phyloP scores from a whole-genome alignment of 1,139 yeast genomes.

The Candida frijolesensis region DNA sequence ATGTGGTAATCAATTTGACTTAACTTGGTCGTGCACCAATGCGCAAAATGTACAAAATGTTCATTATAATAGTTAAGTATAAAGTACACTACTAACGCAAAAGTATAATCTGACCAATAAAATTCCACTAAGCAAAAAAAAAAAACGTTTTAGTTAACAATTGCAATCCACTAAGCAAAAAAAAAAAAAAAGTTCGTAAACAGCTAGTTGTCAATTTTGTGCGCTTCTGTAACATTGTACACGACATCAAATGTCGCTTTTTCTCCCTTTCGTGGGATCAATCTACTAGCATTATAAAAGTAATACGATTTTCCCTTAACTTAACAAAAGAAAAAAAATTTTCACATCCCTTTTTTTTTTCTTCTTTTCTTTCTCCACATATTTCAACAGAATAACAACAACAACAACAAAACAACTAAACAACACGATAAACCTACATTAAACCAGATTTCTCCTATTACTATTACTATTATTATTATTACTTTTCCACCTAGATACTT shows the following conservation, averaged over 20 bases:
- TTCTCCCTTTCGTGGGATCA: not conserved
- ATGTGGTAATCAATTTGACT: too few relatives aligned
- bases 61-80: too few relatives aligned
- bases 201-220: too few relatives aligned
- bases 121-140: too few relatives aligned
- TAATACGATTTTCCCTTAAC: not conserved
- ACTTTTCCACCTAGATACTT: constrained; percentile 17
- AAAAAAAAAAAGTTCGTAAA: too few relatives aligned
- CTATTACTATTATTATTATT: constrained; percentile 8
- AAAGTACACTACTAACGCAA: too few relatives aligned
- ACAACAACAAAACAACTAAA: constrained; percentile 17
- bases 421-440: constrained; percentile 2
- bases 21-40: too few relatives aligned
- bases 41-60: too few relatives aligned
- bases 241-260: not conserved
- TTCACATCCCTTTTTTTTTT: constrained; percentile 7
- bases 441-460: constrained; percentile 9
- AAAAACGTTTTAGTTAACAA: too few relatives aligned
- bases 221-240: too few relatives aligned
- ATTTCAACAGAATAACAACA: constrained; percentile 17
- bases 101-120: too few relatives aligned
- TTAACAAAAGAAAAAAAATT: constrained; percentile 10
- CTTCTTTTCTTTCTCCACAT: constrained; percentile 12
- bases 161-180: too few relatives aligned
- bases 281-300: not conserved